phyloP scores from a whole-genome alignment of 2,329 filamentous ascomycete genomes.

The Verticillium dahliae region DNA sequence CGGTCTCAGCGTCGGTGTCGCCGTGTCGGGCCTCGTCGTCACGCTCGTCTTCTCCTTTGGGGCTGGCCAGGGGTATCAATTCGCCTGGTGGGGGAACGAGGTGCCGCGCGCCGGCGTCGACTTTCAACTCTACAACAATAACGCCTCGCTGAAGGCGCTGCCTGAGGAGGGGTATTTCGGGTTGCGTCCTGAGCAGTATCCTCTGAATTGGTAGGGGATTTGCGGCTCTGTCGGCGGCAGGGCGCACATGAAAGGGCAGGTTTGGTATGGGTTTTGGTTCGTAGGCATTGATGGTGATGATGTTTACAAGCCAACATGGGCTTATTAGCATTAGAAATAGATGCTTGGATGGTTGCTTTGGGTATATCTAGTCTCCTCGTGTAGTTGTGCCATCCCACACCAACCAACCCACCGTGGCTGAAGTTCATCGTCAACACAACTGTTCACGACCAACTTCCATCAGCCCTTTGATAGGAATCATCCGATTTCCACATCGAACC shows the following conservation, averaged over 20 bases:
- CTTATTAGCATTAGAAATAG: no score
- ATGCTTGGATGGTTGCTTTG: no score
- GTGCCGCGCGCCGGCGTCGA: slow-evolving; percentile 13
- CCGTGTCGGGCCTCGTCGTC: slow-evolving; percentile 32
- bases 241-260: not conserved
- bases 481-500: not conserved
- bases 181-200: slow-evolving; percentile 9
- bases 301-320: no score
- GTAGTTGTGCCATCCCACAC: no score
- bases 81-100: slow-evolving; percentile 40
- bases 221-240: not conserved
- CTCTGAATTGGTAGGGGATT: slow-evolving; percentile 5
- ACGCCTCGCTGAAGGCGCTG: slow-evolving; percentile 7
- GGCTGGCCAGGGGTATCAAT: slow-evolving; percentile 14
- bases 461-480: not conserved
- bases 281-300: no score
- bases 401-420: not conserved
- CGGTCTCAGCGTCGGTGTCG: slow-evolving; percentile 33
- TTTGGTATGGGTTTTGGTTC: no score
- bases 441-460: not conserved
- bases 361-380: no score
- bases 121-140: slow-evolving; percentile 13
- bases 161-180: slow-evolving; percentile 11
- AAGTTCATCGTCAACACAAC: not conserved
- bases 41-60: slow-evolving; percentile 21